These are phyloP conservation scores for Wickerhamomyces subpelliculosus DNA, from an alignment of 805 yeast species.

Conservation along the genomic window DNA sequence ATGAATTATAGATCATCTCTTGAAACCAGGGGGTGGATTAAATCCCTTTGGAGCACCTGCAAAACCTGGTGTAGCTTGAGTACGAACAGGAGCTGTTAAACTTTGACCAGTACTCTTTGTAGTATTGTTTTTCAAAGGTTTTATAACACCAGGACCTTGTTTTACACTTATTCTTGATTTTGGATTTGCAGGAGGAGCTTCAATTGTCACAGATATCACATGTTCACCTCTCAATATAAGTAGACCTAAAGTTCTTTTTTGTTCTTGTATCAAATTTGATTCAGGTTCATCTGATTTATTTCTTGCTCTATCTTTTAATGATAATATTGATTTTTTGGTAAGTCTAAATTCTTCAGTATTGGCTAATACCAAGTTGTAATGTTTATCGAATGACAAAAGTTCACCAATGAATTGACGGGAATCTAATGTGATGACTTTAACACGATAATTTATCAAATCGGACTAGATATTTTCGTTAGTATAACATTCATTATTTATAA, in stretches of 20 bases:
- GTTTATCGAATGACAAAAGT: conserved; percentile 81
- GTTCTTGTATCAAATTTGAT: conserved; percentile 40
- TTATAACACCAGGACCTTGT: conserved; percentile 23
- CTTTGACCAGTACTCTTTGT: conserved; percentile 4
- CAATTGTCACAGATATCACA: conserved; percentile 47
- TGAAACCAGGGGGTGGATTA: conserved; percentile 43
- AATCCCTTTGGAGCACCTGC: conserved; percentile 33
- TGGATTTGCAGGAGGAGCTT: conserved; percentile 23
- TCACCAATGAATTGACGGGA: conserved; percentile 73
- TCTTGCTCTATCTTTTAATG: conserved; percentile 27
- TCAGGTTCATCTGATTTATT: conserved; percentile 28
- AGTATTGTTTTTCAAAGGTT: conserved; percentile 15
- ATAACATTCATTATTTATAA: too few species aligned
- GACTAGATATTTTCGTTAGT: conserved; percentile 28
- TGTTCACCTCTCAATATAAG: conserved; percentile 85
- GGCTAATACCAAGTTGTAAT: conserved; percentile 77
- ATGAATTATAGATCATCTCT: conserved; percentile 11
- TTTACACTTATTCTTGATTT: conserved; percentile 20
- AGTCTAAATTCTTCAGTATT: conserved; percentile 81
- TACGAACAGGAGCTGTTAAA: conserved; percentile 19
- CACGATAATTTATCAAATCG: conserved; percentile 65
- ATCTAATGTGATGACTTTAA: conserved; percentile 71
- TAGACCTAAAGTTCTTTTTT: conserved; percentile 73
- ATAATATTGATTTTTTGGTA: conserved; percentile 48
- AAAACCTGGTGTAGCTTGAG: conserved; percentile 24